phyloP scores from a whole-genome alignment of 202 grass and related monocot species.

The Musa balbisiana region DNA sequence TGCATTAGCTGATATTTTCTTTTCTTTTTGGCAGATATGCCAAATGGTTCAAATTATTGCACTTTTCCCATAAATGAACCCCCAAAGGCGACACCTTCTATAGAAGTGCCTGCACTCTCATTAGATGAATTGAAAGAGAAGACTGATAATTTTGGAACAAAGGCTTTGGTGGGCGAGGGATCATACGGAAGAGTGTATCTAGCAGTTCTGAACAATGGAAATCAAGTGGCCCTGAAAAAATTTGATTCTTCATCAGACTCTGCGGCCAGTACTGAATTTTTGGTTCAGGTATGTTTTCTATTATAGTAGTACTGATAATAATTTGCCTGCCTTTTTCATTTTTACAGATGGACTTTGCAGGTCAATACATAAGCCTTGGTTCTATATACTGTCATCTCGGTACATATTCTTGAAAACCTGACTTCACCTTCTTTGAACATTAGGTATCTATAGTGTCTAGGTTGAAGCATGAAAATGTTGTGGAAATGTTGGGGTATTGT shows the following conservation, averaged over 20 bases:
- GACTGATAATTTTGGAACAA: constrained; percentile 67
- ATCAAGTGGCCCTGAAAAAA: constrained; percentile 68
- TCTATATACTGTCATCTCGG: too few species aligned
- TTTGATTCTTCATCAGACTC: constrained; percentile 61
- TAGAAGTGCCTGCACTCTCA: constrained; percentile 50
- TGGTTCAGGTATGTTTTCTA: constrained; percentile 44
- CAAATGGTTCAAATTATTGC: constrained; percentile 35
- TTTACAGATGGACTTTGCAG: too few species aligned
- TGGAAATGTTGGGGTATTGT: background rate
- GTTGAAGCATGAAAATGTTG: background rate
- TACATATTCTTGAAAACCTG: too few species aligned
- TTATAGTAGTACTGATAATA: background rate
- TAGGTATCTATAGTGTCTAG: background rate
- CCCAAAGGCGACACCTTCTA: constrained; percentile 34
- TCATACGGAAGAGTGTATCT: constrained; percentile 83
- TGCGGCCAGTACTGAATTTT: constrained; percentile 48
- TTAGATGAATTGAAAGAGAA: constrained; percentile 67
- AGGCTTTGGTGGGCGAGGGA: constrained; percentile 71
- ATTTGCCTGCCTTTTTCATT: background rate
- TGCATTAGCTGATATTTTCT: constrained; percentile 13
- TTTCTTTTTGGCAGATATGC: constrained; percentile 32
- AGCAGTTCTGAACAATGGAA: constrained; percentile 48
- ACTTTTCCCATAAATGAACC: constrained; percentile 38
- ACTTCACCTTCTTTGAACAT: background rate
- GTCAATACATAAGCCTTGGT: too few species aligned